phyloP scores from a whole-genome alignment of 2,329 filamentous ascomycete species.

The Periconia digitata region DNA sequence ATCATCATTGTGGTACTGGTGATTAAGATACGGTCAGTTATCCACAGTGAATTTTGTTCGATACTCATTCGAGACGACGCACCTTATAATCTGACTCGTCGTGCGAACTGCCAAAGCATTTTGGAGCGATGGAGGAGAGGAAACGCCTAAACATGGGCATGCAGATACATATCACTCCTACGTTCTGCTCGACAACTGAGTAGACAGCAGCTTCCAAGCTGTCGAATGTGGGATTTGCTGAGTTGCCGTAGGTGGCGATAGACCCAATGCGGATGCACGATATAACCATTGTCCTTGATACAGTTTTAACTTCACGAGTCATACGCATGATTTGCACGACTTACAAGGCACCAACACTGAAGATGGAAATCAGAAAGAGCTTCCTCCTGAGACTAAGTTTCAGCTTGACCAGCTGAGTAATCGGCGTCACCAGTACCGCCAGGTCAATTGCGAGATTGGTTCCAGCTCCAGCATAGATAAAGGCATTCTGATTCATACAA shows the following conservation, averaged over 20 bases:
- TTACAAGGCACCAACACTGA: constrained; percentile 13
- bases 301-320: neutral
- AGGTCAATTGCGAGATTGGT: constrained; percentile 14
- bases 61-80: too few relatives aligned
- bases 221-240: constrained; percentile 42
- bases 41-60: too few relatives aligned
- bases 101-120: constrained; percentile 12
- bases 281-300: constrained; percentile 34
- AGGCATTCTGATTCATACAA: constrained; percentile 13
- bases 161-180: constrained; percentile 21
- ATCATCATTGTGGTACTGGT: too few relatives aligned
- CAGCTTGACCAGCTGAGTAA: constrained; percentile 12
- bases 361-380: constrained; percentile 11
- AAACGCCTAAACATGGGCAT: constrained; percentile 21
- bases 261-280: constrained; percentile 45
- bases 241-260: constrained; percentile 44
- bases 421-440: constrained; percentile 10
- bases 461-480: constrained; percentile 10
- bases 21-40: too few relatives aligned
- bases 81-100: too few relatives aligned
- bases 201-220: constrained; percentile 17
- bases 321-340: neutral
- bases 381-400: constrained; percentile 11
- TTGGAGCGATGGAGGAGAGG: constrained; percentile 36
- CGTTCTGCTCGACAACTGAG: constrained; percentile 16